Conservation (phyloP, 2,329 filamentous ascomycete species). For the Neurospora crassa region DNA sequence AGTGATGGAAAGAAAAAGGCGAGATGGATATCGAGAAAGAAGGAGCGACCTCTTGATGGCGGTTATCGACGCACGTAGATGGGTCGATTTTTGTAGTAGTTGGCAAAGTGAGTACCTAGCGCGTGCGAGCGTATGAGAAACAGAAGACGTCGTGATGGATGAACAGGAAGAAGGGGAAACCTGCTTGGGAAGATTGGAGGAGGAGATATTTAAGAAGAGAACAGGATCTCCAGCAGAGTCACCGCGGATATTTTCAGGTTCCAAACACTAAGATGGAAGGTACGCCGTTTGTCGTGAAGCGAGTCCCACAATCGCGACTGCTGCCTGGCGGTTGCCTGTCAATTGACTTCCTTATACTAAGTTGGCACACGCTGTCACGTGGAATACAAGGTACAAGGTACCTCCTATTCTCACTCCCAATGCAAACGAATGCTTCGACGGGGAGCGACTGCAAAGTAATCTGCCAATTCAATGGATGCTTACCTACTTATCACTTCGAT, state of each 20-base stretch:
- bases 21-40: neutral
- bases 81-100: neutral
- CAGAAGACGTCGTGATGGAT: neutral
- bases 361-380: neutral
- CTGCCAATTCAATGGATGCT: too few species aligned
- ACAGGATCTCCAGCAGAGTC: neutral
- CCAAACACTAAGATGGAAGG: neutral
- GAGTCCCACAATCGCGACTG: neutral
- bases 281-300: neutral
- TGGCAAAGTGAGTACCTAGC: neutral
- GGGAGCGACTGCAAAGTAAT: neutral
- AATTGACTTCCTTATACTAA: neutral
- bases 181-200: neutral
- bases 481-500: neutral
- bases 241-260: neutral
- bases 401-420: neutral
- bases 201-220: neutral
- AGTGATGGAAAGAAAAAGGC: neutral
- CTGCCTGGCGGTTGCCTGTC: neutral
- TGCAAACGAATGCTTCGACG: neutral
- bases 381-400: neutral
- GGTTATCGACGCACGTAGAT: neutral
- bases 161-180: neutral
- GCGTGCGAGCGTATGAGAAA: neutral
- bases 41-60: neutral